Conservation (phyloP, 2,329 filamentous ascomycete genomes). For the Talaromyces sp. region DNA sequence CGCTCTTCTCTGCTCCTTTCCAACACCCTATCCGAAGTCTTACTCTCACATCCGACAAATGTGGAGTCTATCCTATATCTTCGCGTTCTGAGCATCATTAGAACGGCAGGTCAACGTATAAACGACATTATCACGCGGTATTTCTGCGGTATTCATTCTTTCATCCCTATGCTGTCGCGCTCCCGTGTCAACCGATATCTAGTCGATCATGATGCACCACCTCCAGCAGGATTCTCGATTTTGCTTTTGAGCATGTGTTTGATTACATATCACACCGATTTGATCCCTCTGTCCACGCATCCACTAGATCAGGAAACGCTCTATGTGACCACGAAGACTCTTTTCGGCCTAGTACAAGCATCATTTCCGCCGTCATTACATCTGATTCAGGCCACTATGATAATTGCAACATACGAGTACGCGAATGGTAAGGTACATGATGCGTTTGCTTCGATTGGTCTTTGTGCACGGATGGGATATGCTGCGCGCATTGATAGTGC, state of each 20-base stretch:
- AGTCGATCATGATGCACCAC: conserved; percentile 19
- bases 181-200: conserved; percentile 27
- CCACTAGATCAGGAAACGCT: conserved; percentile 19
- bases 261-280: conserved; percentile 18
- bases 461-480: conserved; percentile 28
- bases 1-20: conserved; percentile 11
- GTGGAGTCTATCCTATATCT: conserved; percentile 3
- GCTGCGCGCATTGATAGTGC: conserved; percentile 21
- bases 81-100: conserved; percentile 12
- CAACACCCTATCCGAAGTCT: conserved; percentile 1
- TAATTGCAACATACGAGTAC: conserved; percentile 32
- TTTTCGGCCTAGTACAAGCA: conserved; percentile 27
- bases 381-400: conserved; percentile 29
- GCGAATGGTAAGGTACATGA: conserved; percentile 20
- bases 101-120: conserved; percentile 20
- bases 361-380: conserved; percentile 21
- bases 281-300: neutral
- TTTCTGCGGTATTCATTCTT: conserved; percentile 29
- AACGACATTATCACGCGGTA: conserved; percentile 30
- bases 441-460: conserved; percentile 26
- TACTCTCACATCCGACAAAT: conserved; percentile 12
- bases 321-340: conserved; percentile 25
- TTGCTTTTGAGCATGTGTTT: conserved; percentile 29
- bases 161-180: conserved; percentile 30
- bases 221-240: conserved; percentile 25